phyloP scores from a whole-genome alignment of 2,329 filamentous ascomycete genomes.

The Diaporthe vexans region DNA sequence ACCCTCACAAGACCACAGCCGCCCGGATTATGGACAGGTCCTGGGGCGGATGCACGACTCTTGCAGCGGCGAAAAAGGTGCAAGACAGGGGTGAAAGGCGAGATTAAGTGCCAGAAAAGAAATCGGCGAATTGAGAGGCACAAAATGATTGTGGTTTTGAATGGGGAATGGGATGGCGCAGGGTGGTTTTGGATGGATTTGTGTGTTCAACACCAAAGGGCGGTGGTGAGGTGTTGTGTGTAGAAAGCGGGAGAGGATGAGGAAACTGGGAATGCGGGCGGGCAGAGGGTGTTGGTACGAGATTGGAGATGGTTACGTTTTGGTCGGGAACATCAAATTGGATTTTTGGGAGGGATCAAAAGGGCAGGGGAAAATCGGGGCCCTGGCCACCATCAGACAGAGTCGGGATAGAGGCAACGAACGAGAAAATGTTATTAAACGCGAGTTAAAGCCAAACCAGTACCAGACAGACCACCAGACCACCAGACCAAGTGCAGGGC shows the following conservation, averaged over 20 bases:
- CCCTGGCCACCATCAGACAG: conserved; percentile 48
- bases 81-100: conserved; percentile 44
- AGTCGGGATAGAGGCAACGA: conserved; percentile 43
- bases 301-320: conserved; percentile 67
- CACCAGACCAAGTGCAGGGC: conserved; percentile 14
- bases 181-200: conserved; percentile 51
- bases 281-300: conserved; percentile 43
- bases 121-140: conserved; percentile 50
- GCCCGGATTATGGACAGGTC: conserved; percentile 25
- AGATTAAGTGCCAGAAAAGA: conserved; percentile 46
- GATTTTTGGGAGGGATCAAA: conserved; percentile 56
- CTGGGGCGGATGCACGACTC: conserved; percentile 30
- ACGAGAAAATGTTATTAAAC: conserved; percentile 42
- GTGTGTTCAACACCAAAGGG: conserved; percentile 41
- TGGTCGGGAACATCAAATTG: conserved; percentile 59
- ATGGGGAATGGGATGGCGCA: conserved; percentile 51
- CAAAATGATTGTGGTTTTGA: conserved; percentile 53
- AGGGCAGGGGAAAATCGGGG: conserved; percentile 63
- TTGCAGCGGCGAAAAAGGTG: conserved; percentile 44
- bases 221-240: conserved; percentile 49
- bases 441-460: conserved; percentile 51
- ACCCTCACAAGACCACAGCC: conserved; percentile 43
- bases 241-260: conserved; percentile 46
- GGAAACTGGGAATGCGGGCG: conserved; percentile 55
- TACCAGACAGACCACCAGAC: too few relatives aligned